phyloP scores from a whole-genome alignment of 495 filamentous ascomycete species.

The Xylaria palmicola region DNA sequence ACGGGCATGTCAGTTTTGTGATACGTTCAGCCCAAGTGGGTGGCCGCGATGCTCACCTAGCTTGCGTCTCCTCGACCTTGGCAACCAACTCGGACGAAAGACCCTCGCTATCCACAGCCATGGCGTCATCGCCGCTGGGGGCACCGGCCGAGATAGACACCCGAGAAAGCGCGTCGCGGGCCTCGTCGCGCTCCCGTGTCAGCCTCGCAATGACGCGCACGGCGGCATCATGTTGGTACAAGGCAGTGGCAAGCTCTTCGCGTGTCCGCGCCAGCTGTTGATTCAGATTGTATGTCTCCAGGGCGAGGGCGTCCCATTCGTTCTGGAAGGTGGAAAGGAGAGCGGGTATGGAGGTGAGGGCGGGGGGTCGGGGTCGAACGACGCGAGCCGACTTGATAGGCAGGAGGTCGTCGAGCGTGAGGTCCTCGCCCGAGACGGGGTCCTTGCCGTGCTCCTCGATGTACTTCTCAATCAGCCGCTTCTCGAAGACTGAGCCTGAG shows the following conservation, averaged over 20 bases:
- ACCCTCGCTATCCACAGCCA: slow-evolving; percentile 80
- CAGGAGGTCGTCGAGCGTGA: slow-evolving; percentile 82
- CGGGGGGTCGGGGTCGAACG: slow-evolving; percentile 86
- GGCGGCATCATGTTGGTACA: slow-evolving; percentile 96
- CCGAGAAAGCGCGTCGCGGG: slow-evolving; percentile 85
- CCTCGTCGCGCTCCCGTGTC: slow-evolving; percentile 87
- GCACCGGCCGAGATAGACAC: slow-evolving; percentile 67
- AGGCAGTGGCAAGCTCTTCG: slow-evolving; percentile 87
- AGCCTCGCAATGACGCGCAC: slow-evolving; percentile 88
- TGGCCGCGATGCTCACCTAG: slow-evolving; percentile 55
- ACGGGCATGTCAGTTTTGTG: slow-evolving; percentile 16
- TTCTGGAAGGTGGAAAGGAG: slow-evolving; percentile 95
- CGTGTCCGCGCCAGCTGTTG: slow-evolving; percentile 85
- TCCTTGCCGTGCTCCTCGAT: slow-evolving; percentile 93
- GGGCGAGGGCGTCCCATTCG: slow-evolving; percentile 92
- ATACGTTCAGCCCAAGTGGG: background rate
- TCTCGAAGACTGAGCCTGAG: slow-evolving; percentile 86
- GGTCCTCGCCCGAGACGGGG: slow-evolving; percentile 85
- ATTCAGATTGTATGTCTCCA: slow-evolving; percentile 85
- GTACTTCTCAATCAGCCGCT: slow-evolving; percentile 90
- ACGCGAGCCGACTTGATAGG: slow-evolving; percentile 78
- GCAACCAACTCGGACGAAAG: slow-evolving; percentile 70
- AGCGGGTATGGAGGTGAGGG: slow-evolving; percentile 95
- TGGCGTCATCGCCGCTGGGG: slow-evolving; percentile 68
- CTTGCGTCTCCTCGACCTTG: slow-evolving; percentile 75